These are phyloP conservation scores for Cutaneotrichosporon sp. DNA, from an alignment of 1,284 basidiomycete species.

Conservation along the genomic window DNA sequence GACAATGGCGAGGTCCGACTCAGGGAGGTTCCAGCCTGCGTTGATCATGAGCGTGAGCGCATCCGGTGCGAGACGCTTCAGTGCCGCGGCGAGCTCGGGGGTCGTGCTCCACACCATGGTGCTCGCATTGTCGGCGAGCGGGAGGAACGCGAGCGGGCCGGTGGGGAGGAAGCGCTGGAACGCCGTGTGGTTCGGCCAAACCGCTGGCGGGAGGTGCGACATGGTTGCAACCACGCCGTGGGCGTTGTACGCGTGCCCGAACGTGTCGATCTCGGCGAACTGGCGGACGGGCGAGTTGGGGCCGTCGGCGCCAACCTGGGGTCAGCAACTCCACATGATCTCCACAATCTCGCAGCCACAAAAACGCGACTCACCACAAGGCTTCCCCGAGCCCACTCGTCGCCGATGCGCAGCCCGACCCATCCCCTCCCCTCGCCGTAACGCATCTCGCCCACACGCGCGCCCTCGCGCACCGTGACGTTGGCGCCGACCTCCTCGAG, in stretches of 20 bases:
- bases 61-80: conserved; percentile 67
- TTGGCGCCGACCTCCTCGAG: conserved; percentile 36
- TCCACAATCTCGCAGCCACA: too few relatives aligned
- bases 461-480: conserved; percentile 42
- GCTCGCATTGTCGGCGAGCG: conserved; percentile 69
- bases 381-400: conserved; percentile 46
- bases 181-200: conserved; percentile 70
- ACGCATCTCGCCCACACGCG: conserved; percentile 45
- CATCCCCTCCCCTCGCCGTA: conserved; percentile 45
- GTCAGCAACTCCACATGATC: background rate
- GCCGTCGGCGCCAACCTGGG: conserved; percentile 84
- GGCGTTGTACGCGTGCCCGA: conserved; percentile 88
- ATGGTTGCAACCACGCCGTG: conserved; percentile 92
- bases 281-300: conserved; percentile 89
- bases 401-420: conserved; percentile 47
- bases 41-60: conserved; percentile 79
- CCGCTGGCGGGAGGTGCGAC: conserved; percentile 61
- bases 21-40: conserved; percentile 85
- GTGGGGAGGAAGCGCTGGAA: conserved; percentile 96
- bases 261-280: conserved; percentile 83
- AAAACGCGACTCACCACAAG: conserved; percentile 31
- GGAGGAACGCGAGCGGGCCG: conserved; percentile 93
- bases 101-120: conserved; percentile 96
- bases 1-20: conserved; percentile 70
- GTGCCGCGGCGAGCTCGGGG: conserved; percentile 70